Conservation (phyloP, 306 rosid species). For the Senna tora region DNA sequence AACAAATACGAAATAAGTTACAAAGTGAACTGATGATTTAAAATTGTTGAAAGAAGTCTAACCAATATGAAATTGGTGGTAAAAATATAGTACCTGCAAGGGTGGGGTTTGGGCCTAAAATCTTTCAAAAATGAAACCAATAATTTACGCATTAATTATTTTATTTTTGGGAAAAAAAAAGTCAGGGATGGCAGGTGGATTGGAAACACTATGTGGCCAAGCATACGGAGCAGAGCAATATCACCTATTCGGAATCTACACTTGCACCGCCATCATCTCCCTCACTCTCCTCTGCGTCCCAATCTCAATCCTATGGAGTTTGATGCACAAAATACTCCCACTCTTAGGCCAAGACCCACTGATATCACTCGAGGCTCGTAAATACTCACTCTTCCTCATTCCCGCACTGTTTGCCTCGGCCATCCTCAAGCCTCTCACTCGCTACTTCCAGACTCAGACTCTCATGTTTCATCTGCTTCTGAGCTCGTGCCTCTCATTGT, state of each 20-base stretch:
- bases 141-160: too few species aligned
- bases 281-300: conserved; percentile 56
- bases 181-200: conserved; percentile 71
- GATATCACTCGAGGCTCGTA: conserved; percentile 51
- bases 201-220: conserved; percentile 73
- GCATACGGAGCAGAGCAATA: conserved; percentile 62
- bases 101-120: too few species aligned
- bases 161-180: too few species aligned
- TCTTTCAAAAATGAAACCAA: too few species aligned
- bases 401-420: conserved; percentile 59
- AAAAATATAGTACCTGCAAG: too few species aligned
- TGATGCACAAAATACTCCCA: conserved; percentile 51
- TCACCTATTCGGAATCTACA: conserved; percentile 55
- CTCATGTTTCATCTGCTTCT: conserved; percentile 51
- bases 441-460: conserved; percentile 60
- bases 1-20: too few species aligned
- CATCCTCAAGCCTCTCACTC: conserved; percentile 54
- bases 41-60: too few species aligned
- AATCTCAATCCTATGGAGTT: conserved; percentile 52
- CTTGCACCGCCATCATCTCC: conserved; percentile 49
- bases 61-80: too few species aligned
- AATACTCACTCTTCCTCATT: conserved; percentile 53
- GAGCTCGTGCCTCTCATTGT: conserved; percentile 47
- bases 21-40: too few species aligned
- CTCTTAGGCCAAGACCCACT: conserved; percentile 58